phyloP scores from a whole-genome alignment of 805 yeast genomes.

The Scheffersomyces ergatensis region DNA sequence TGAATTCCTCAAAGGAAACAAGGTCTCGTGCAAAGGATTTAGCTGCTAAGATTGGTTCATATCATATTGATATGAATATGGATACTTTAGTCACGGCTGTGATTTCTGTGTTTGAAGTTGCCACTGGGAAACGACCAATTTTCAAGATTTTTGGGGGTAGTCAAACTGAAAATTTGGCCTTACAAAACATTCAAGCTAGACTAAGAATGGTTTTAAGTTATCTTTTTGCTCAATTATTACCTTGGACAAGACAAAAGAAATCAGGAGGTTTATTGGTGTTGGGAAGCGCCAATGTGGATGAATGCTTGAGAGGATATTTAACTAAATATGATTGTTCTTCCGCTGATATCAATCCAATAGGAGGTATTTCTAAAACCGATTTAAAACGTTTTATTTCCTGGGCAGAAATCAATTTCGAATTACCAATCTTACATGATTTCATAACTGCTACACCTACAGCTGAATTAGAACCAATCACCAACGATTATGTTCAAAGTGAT shows the following conservation, averaged over 20 bases:
- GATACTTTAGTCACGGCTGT: conserved; percentile 78
- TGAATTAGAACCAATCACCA: conserved; percentile 94
- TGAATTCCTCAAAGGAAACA: conserved; percentile 87
- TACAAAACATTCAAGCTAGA: conserved; percentile 96
- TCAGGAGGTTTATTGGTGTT: conserved; percentile 84
- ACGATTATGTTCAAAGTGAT: conserved; percentile 89
- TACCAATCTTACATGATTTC: conserved; percentile 78
- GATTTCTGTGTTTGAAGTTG: conserved; percentile 73
- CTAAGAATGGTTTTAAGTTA: conserved; percentile 92
- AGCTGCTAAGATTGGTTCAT: conserved; percentile 76
- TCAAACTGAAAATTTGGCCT: conserved; percentile 84
- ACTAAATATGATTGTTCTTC: conserved; percentile 97
- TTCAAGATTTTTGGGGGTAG: conserved; percentile 94
- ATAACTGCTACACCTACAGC: conserved; percentile 96
- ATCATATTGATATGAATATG: conserved; percentile 90
- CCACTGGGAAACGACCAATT: conserved; percentile 86
- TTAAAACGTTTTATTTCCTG: conserved; percentile 81
- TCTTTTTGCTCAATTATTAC: conserved; percentile 88
- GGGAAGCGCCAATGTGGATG: conserved; percentile 97
- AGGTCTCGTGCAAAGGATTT: conserved; percentile 76
- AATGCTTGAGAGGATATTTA: conserved; percentile 89
- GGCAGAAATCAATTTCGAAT: conserved; percentile 63
- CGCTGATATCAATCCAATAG: conserved; percentile 97
- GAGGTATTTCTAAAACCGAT: conserved; percentile 97
- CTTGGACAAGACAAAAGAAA: conserved; percentile 80